Evolutionary conservation across 2,329 filamentous ascomycete species (phyloP), one percentile per base, ranked within the genome.

Genomic region (Beauveria sp.): DNA sequence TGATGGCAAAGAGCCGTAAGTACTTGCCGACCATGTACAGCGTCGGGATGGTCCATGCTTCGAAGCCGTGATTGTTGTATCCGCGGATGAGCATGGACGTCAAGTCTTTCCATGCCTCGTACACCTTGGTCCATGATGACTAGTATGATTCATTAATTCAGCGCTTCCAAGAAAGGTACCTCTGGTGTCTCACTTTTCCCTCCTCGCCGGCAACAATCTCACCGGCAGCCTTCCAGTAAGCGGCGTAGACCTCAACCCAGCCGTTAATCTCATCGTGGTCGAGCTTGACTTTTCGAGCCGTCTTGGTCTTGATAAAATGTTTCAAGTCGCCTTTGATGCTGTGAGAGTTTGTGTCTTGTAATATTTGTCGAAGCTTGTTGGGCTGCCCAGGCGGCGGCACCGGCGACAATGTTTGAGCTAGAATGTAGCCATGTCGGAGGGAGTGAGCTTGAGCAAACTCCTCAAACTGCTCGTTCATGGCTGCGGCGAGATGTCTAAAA

Each of bases 1-100:
- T 91, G 72, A 97, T 94, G 53, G 94, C 94, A 74, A 96, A 96
- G 48, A 89, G 78, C 63, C 94, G 83, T 62, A 99, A 75, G 71
- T 96, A 92, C 74, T 91, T 96, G 59, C 92, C 92, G 26, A 88
- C 87, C 57, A 89, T 83, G 70, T 97, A 97, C 44, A 99, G 80
- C 70, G 90, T 92, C 3, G 94, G 92, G 56, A 99, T 86, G 0
- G 92, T 94, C 93, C 94, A 99, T 37, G 91, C 88, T 65, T 91
- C 87, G 67, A 97, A 91, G 3, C 84, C 82, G 60, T 81, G 79
- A 65, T 83, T 88, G 41, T 86, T 88, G 71, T 97, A 97, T 37
- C 91, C 92, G 66, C 91, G 85, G 62, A 92, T 87, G 44, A 97
- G 79, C 53, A 81, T 79, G 64, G 88, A 89, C 51, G 89, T 85